Percentiles rank a stretch among this genome's conserved stretches.
Conservation (phyloP, 2,329 filamentous ascomycete genomes). For the Pestalotiopsis sp. region DNA sequence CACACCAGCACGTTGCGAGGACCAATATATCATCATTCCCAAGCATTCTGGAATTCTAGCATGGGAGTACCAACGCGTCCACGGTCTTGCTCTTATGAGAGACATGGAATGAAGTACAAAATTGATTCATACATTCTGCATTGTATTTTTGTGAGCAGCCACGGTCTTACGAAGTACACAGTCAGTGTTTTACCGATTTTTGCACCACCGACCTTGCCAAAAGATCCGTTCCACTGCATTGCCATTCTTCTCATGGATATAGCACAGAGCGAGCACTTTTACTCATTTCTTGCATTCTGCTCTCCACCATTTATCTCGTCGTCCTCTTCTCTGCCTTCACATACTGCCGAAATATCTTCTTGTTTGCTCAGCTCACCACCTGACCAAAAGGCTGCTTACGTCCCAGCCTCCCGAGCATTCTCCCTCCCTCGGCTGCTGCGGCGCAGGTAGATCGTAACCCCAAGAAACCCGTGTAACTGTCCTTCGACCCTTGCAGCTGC, state of each 20-base stretch:
- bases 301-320: not conserved
- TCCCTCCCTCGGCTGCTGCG: not conserved
- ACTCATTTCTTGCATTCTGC: not conserved
- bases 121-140: not conserved
- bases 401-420: not conserved
- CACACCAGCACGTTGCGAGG: no score
- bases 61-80: not conserved
- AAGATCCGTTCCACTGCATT: not conserved
- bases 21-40: not conserved
- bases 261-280: not conserved
- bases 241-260: not conserved
- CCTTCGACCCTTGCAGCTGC: slow-evolving; percentile 13
- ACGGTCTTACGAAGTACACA: not conserved
- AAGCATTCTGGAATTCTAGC: not conserved
- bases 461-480: slow-evolving; percentile 5
- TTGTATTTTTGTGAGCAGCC: not conserved
- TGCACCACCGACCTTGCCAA: not conserved
- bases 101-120: not conserved
- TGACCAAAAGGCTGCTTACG: not conserved
- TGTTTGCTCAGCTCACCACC: not conserved
- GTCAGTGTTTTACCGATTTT: not conserved
- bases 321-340: not conserved
- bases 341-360: no score
- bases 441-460: slow-evolving; percentile 1
- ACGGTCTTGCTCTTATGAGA: not conserved